phyloP scores from a whole-genome alignment of 1,139 yeast genomes.

The Kodamaea arcana region DNA sequence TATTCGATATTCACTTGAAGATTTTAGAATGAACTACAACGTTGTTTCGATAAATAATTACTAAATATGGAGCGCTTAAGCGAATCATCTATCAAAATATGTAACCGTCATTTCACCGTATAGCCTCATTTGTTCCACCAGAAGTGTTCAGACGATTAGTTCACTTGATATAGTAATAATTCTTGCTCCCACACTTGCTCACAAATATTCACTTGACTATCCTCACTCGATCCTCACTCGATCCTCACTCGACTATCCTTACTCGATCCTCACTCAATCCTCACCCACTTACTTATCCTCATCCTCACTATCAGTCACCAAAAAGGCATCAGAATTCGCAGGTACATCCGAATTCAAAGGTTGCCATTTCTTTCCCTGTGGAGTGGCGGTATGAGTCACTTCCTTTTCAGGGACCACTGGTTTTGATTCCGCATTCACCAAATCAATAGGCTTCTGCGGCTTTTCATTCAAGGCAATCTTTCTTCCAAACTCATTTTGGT shows the following conservation, averaged over 20 bases:
- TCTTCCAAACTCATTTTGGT: conserved; percentile 48
- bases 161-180: no score
- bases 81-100: no score
- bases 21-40: no score
- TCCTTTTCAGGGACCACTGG: conserved; percentile 30
- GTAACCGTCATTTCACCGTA: no score
- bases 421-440: conserved; percentile 29
- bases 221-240: not conserved
- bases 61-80: no score
- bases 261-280: not conserved
- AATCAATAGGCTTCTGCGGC: not conserved
- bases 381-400: conserved; percentile 1
- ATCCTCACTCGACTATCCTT: not conserved
- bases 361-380: conserved; percentile 50
- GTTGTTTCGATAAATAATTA: no score
- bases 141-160: no score
- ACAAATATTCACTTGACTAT: not conserved
- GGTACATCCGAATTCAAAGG: conserved; percentile 57
- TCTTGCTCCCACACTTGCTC: no score
- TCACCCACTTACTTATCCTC: conserved; percentile 34
- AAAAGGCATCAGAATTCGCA: conserved; percentile 65
- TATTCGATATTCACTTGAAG: no score
- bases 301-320: conserved; percentile 77
- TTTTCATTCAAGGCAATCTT: conserved; percentile 28
- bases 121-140: no score